phyloP scores from a whole-genome alignment of 805 yeast species.

The Starmera pachycereana region DNA sequence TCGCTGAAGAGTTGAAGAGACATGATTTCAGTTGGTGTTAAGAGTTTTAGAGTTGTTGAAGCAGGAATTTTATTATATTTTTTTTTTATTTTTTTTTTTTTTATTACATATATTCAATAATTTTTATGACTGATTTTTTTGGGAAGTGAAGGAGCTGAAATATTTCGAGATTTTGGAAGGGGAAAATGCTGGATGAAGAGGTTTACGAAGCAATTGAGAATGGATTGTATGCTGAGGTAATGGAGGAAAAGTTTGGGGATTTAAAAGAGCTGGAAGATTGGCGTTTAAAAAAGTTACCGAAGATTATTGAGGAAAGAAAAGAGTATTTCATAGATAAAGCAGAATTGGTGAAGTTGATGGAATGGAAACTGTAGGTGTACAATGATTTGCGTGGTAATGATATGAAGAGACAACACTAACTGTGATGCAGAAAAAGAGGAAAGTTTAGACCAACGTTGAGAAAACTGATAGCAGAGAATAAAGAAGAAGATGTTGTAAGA shows the following conservation, averaged over 20 bases:
- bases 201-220: slow-evolving; percentile 1
- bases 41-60: background rate
- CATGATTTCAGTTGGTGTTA: slow-evolving; percentile 4
- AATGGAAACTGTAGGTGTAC: slow-evolving; percentile 14
- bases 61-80: background rate
- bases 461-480: slow-evolving; percentile 14
- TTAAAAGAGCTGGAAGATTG: slow-evolving; percentile 13
- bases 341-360: slow-evolving; percentile 15
- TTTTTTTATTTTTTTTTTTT: background rate
- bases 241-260: slow-evolving; percentile 2
- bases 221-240: slow-evolving; percentile 3
- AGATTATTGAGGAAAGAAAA: slow-evolving; percentile 3
- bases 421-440: slow-evolving; percentile 10
- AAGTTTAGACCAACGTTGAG: slow-evolving; percentile 17
- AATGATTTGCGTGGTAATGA: background rate
- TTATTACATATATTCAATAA: too few species aligned
- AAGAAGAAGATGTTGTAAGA: slow-evolving; percentile 4
- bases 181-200: slow-evolving; percentile 1
- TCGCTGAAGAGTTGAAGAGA: slow-evolving; percentile 13
- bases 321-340: slow-evolving; percentile 5
- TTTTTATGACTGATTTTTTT: background rate
- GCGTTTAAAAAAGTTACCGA: slow-evolving; percentile 6
- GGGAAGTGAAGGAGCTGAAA: too few species aligned
- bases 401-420: background rate
- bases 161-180: too few species aligned